These are phyloP conservation scores for Penicillium sp. DNA, from an alignment of 2,329 filamentous ascomycete species.

Conservation along the genomic window DNA sequence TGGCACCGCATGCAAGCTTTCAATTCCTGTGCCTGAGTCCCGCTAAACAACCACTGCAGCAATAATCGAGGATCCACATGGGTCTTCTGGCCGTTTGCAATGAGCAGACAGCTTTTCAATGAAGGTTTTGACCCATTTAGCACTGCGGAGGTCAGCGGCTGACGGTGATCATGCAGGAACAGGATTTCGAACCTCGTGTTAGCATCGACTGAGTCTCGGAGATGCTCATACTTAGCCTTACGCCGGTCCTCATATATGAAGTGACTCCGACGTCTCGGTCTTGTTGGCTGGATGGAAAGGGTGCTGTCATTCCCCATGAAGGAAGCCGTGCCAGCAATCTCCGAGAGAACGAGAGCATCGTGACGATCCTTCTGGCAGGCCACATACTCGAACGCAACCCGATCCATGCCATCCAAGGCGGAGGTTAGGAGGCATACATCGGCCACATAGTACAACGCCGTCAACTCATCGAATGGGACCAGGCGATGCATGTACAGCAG, in stretches of 20 bases:
- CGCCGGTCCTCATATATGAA: slow-evolving; percentile 78
- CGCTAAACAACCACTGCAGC: not conserved
- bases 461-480: slow-evolving; percentile 86
- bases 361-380: slow-evolving; percentile 81
- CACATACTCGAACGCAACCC: slow-evolving; percentile 95
- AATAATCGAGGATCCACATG: slow-evolving; percentile 3
- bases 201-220: slow-evolving; percentile 85
- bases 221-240: slow-evolving; percentile 73
- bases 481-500: slow-evolving; percentile 95
- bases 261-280: slow-evolving; percentile 81
- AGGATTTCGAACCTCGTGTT: slow-evolving; percentile 64
- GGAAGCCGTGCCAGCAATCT: slow-evolving; percentile 91
- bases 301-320: slow-evolving; percentile 71
- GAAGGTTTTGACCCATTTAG: slow-evolving; percentile 34
- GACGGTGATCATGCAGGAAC: not conserved
- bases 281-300: slow-evolving; percentile 96
- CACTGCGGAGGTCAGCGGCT: slow-evolving; percentile 19
- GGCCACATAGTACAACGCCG: slow-evolving; percentile 83
- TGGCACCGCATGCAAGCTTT: not conserved
- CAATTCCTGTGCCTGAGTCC: no score
- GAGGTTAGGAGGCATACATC: slow-evolving; percentile 86
- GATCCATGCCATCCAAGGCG: slow-evolving; percentile 92
- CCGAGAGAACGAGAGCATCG: slow-evolving; percentile 87
- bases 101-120: slow-evolving; percentile 25
- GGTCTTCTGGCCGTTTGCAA: slow-evolving; percentile 6